Conservation (phyloP, 306 rosid species). For the Oemleria cerasiformis region DNA sequence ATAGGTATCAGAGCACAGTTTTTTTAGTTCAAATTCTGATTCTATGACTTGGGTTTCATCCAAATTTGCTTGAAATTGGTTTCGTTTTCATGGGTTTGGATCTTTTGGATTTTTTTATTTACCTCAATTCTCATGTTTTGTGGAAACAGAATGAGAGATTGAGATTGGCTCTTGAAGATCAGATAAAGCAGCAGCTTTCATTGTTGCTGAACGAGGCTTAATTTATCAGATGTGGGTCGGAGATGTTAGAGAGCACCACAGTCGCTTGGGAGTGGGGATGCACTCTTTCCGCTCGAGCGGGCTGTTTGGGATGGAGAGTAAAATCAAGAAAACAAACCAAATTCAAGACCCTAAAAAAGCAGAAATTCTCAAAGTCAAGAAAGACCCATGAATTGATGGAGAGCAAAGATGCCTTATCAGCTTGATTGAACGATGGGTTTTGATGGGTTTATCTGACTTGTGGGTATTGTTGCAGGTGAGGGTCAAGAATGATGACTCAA, state of each 20-base stretch:
- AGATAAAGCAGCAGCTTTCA: conserved; percentile 43
- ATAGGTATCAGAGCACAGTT: conserved; percentile 45
- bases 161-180: conserved; percentile 44
- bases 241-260: too few relatives aligned
- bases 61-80: background rate
- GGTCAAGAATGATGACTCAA: conserved; percentile 11
- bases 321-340: background rate
- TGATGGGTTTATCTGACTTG: background rate
- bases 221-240: too few relatives aligned
- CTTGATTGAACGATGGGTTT: background rate
- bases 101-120: background rate
- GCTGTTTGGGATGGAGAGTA: too few relatives aligned
- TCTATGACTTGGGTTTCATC: too few relatives aligned
- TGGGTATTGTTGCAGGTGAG: background rate
- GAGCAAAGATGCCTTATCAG: conserved; percentile 9
- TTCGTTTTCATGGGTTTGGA: background rate
- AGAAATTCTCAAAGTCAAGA: conserved; percentile 6
- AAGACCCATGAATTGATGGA: conserved; percentile 8
- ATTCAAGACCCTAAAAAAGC: background rate
- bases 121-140: background rate
- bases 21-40: background rate
- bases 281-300: too few relatives aligned
- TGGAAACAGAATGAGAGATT: conserved; percentile 50
- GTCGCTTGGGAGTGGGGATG: too few relatives aligned
- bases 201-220: conserved; percentile 34